phyloP scores from a whole-genome alignment of 2,329 filamentous ascomycete genomes.

The Arthrinium phaeospermum region DNA sequence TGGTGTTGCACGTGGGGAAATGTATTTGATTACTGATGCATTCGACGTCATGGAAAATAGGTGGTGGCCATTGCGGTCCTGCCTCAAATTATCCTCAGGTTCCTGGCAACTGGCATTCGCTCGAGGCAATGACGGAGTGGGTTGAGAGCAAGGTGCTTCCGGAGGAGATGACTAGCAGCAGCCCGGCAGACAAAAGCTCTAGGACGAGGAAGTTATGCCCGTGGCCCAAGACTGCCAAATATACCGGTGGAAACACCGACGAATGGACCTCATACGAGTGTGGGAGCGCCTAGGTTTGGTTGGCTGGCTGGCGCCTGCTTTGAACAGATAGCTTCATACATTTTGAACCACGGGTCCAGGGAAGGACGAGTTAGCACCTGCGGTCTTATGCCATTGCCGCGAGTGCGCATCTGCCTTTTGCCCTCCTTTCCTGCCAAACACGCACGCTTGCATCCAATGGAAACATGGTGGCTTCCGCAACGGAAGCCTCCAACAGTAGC shows the following conservation, averaged over 20 bases:
- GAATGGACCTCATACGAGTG: conserved; percentile 27
- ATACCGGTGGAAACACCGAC: conserved; percentile 25
- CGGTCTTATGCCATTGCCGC: background rate
- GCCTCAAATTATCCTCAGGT: conserved; percentile 38
- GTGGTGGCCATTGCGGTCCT: conserved; percentile 45
- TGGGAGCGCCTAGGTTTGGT: background rate
- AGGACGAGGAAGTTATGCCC: conserved; percentile 37
- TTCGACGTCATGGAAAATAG: conserved; percentile 23
- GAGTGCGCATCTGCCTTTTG: background rate
- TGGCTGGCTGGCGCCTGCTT: background rate
- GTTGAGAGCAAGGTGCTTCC: conserved; percentile 40
- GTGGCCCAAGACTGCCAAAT: conserved; percentile 29
- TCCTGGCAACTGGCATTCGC: conserved; percentile 40
- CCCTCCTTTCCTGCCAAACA: background rate
- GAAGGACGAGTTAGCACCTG: background rate
- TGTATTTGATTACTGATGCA: background rate
- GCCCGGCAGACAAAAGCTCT: conserved; percentile 35
- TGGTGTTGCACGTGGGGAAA: background rate
- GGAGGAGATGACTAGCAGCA: conserved; percentile 35
- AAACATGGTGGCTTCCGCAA: background rate
- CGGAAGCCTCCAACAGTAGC: background rate
- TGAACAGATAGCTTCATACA: background rate
- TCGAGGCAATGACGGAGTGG: conserved; percentile 41
- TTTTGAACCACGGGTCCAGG: background rate
- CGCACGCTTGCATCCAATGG: background rate